A percentile compares a stretch with the other conserved stretches of the same genome.
Evolutionary conservation across 2,329 filamentous ascomycete genomes (phyloP).

Genomic region (Didymella exigua): DNA sequence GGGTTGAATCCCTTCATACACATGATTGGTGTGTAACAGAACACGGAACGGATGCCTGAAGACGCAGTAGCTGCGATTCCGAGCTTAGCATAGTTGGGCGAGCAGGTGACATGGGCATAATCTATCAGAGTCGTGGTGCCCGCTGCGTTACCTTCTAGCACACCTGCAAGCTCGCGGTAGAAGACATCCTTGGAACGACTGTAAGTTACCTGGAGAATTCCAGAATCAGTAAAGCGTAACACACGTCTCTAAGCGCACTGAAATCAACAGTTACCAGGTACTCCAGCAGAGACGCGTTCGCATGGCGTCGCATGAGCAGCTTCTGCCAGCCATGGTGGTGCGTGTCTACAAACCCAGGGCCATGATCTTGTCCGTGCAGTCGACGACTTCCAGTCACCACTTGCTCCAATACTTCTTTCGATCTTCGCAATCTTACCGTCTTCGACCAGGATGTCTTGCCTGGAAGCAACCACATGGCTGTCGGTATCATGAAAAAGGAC

Average conservation of each 20-base stretch:
- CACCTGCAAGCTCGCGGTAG: slow-evolving; percentile 45
- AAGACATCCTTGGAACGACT: slow-evolving; percentile 40
- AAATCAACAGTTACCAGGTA: slow-evolving; percentile 49
- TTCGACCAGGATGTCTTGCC: slow-evolving; percentile 42
- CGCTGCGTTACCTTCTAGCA: slow-evolving; percentile 59
- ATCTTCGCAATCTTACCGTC: slow-evolving; percentile 46
- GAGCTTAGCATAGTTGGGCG: slow-evolving; percentile 28
- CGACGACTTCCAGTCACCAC: slow-evolving; percentile 50
- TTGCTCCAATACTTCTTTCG: slow-evolving; percentile 31
- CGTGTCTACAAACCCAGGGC: slow-evolving; percentile 61
- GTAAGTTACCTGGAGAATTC: slow-evolving; percentile 45
- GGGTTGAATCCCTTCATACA: slow-evolving; percentile 52
- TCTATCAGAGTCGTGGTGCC: slow-evolving; percentile 62
- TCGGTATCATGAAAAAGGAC: slow-evolving; percentile 46
- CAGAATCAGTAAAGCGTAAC: slow-evolving; percentile 43
- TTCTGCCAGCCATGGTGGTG: slow-evolving; percentile 61
- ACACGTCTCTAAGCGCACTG: slow-evolving; percentile 12
- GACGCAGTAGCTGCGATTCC: slow-evolving; percentile 50
- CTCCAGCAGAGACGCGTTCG: slow-evolving; percentile 56
- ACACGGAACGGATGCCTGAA: slow-evolving; percentile 56
- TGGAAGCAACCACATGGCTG: slow-evolving; percentile 39
- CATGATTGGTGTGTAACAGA: slow-evolving; percentile 46
- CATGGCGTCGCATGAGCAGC: slow-evolving; percentile 59
- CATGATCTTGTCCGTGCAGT: slow-evolving; percentile 60
- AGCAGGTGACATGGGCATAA: slow-evolving; percentile 58